A percentile compares a stretch with the other conserved stretches of the same genome.
These are phyloP conservation scores for Linnemannia zychae DNA, from an alignment of 192 early-diverging fungal species.

Conservation along the genomic window DNA sequence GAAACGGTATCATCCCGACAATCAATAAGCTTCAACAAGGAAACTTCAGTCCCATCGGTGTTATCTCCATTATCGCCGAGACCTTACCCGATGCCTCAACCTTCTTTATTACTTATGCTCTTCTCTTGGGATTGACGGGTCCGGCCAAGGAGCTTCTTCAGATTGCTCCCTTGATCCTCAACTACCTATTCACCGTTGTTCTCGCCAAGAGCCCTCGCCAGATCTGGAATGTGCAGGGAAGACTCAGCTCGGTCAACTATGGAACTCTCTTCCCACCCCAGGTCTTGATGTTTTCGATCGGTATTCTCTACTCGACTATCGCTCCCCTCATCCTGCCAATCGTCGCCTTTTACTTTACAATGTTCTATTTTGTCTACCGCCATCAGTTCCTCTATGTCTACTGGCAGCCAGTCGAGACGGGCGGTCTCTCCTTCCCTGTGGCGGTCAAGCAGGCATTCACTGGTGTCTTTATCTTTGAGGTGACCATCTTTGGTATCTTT, in stretches of 20 bases:
- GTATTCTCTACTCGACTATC: conserved; percentile 82
- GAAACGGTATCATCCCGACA: conserved; percentile 69
- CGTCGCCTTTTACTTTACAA: conserved; percentile 76
- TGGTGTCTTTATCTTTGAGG: conserved; percentile 79
- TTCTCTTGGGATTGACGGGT: conserved; percentile 74
- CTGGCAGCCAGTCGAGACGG: conserved; percentile 66
- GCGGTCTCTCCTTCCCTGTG: conserved; percentile 74
- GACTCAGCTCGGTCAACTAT: conserved; percentile 43
- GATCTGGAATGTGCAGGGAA: conserved; percentile 63
- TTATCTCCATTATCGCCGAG: conserved; percentile 66
- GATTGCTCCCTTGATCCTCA: conserved; percentile 73
- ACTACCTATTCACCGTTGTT: conserved; percentile 66
- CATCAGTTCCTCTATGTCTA: conserved; percentile 90
- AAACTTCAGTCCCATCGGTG: conserved; percentile 16
- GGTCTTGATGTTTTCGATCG: conserved; percentile 75
- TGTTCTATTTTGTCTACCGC: conserved; percentile 81
- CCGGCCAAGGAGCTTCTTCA: conserved; percentile 79
- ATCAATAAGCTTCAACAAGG: neutral
- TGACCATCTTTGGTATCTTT: conserved; percentile 81
- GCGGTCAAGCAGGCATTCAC: conserved; percentile 71
- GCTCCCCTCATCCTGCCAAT: conserved; percentile 85
- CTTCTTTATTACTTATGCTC: conserved; percentile 88
- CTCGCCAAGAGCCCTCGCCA: conserved; percentile 79
- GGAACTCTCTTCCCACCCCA: conserved; percentile 73
- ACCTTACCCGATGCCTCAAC: conserved; percentile 81